These are phyloP conservation scores for Podospora conica DNA, from an alignment of 495 filamentous ascomycete species.

Conservation along the genomic window DNA sequence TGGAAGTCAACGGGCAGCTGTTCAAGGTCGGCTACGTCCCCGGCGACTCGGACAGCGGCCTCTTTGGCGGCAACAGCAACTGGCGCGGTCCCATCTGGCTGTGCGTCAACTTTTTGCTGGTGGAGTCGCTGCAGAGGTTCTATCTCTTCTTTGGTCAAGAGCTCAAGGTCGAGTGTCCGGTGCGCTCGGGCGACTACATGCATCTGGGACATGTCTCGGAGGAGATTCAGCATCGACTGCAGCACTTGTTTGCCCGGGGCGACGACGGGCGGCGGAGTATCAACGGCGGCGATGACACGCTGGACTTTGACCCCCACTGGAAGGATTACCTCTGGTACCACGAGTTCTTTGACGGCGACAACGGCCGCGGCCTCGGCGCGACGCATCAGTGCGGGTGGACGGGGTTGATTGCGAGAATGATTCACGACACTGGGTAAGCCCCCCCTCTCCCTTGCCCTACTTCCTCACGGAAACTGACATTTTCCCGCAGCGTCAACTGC, in stretches of 20 bases:
- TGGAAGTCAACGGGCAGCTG: conserved; percentile 89
- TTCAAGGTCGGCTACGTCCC: conserved; percentile 88
- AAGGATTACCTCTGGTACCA: conserved; percentile 92
- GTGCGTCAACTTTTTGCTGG: conserved; percentile 89
- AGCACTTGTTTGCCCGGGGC: conserved; percentile 79
- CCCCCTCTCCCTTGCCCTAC: not conserved
- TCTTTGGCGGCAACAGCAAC: conserved; percentile 97
- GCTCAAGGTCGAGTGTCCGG: conserved; percentile 87
- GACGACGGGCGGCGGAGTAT: conserved; percentile 82
- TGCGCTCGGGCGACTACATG: conserved; percentile 91
- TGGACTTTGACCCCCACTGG: conserved; percentile 90
- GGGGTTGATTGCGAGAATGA: conserved; percentile 91
- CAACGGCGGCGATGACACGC: conserved; percentile 70
- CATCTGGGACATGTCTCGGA: conserved; percentile 94
- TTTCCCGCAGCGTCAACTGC: conserved; percentile 62
- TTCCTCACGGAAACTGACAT: not conserved
- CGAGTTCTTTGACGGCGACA: conserved; percentile 95
- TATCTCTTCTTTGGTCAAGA: conserved; percentile 90
- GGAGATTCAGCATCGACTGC: conserved; percentile 89
- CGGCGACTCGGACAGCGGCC: conserved; percentile 85
- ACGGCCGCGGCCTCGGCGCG: conserved; percentile 79
- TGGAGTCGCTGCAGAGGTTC: conserved; percentile 87
- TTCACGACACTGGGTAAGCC: conserved; percentile 87
- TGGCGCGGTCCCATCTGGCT: conserved; percentile 94
- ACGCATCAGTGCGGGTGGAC: conserved; percentile 98